Conservation (phyloP, 2,329 filamentous ascomycete genomes). For the Fusarium haematococcum region DNA sequence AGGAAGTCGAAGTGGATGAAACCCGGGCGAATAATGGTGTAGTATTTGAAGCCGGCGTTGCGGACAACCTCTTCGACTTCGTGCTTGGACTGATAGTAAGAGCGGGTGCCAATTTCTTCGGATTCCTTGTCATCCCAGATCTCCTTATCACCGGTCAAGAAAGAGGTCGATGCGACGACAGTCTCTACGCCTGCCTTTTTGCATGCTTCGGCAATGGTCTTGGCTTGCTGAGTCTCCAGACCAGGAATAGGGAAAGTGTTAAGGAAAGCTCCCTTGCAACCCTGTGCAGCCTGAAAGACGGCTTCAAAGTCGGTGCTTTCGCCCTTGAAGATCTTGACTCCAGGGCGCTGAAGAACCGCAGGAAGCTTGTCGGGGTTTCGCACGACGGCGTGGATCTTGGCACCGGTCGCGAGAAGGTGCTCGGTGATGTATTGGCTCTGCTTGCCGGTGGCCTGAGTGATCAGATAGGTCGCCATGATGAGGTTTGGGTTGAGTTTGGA, state of each 20-base stretch:
- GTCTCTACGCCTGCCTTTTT: constrained; percentile 47
- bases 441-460: constrained; percentile 51
- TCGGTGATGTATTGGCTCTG: constrained; percentile 47
- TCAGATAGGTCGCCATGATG: constrained; percentile 48
- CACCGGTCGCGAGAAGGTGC: constrained; percentile 49
- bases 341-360: constrained; percentile 35
- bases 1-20: constrained; percentile 47
- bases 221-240: constrained; percentile 46
- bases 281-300: constrained; percentile 47
- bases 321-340: constrained; percentile 51
- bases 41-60: constrained; percentile 42
- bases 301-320: constrained; percentile 49
- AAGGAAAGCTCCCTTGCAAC: constrained; percentile 49
- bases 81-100: constrained; percentile 54
- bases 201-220: constrained; percentile 47
- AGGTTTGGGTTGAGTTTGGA: not conserved
- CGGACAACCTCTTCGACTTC: constrained; percentile 50
- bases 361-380: constrained; percentile 49
- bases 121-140: constrained; percentile 41
- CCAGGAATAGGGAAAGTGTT: constrained; percentile 45
- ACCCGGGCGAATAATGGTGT: constrained; percentile 50
- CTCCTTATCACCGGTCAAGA: constrained; percentile 25
- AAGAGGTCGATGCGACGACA: constrained; percentile 44
- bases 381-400: constrained; percentile 51
- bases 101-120: constrained; percentile 22